A percentile compares a stretch with the other conserved stretches of the same genome.
phyloP scores from a whole-genome alignment of 768 basidiomycete species.

The Xerocomellus intermedius region DNA sequence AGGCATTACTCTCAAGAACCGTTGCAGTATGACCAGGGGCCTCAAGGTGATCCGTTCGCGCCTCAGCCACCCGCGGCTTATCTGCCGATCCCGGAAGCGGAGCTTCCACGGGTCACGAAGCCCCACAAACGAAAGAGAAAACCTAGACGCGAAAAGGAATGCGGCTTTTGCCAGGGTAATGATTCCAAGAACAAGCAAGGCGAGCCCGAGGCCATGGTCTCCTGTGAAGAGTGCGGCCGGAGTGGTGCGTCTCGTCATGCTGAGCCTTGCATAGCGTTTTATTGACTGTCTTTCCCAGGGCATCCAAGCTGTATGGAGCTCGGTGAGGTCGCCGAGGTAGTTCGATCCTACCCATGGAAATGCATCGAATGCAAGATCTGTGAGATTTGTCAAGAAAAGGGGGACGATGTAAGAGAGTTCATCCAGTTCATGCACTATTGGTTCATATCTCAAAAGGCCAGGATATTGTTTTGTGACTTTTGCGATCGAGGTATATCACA shows the following conservation, averaged over 20 bases:
- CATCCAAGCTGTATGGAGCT: slow-evolving; percentile 86
- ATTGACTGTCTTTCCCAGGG: slow-evolving; percentile 40
- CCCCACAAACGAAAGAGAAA: slow-evolving; percentile 46
- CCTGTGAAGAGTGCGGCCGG: slow-evolving; percentile 79
- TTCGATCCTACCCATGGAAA: slow-evolving; percentile 77
- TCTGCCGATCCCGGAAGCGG: slow-evolving; percentile 46
- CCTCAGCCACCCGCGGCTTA: slow-evolving; percentile 56
- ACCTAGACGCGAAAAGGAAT: slow-evolving; percentile 57
- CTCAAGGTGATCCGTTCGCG: slow-evolving; percentile 82
- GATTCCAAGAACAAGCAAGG: slow-evolving; percentile 56
- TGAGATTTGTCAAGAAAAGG: slow-evolving; percentile 81
- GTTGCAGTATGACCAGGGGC: slow-evolving; percentile 66
- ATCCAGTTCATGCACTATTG: slow-evolving; percentile 11
- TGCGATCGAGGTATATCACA: slow-evolving; percentile 77
- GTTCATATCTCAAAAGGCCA: slow-evolving; percentile 47
- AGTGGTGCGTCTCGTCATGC: slow-evolving; percentile 54
- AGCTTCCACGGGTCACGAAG: slow-evolving; percentile 42
- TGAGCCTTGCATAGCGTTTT: background rate
- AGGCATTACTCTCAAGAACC: slow-evolving; percentile 33
- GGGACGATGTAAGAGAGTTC: slow-evolving; percentile 72
- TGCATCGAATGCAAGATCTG: slow-evolving; percentile 93
- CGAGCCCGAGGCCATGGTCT: slow-evolving; percentile 66
- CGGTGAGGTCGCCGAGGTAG: slow-evolving; percentile 52
- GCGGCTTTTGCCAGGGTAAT: slow-evolving; percentile 77
- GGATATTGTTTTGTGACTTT: slow-evolving; percentile 87